Conservation (phyloP, 306 rosid genomes). For the Acmispon strigosus region DNA sequence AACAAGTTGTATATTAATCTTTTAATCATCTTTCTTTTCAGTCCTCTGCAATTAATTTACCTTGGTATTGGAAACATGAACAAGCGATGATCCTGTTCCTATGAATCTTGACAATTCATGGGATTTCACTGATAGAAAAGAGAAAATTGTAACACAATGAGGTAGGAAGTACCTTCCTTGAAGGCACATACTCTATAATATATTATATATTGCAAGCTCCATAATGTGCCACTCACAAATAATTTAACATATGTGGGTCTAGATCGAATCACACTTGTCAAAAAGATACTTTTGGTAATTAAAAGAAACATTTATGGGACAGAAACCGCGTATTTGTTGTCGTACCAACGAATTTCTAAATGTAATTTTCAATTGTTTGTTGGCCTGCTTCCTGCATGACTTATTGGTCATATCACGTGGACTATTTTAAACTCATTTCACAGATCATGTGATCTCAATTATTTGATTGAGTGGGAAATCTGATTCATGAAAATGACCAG, state of each 20-base stretch:
- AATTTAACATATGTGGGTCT: constrained; percentile 1
- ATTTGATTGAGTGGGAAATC: background rate
- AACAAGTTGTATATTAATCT: background rate
- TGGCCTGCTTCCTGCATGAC: constrained; percentile 7
- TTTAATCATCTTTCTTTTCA: too few relatives aligned
- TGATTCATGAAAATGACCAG: background rate
- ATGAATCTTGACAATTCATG: background rate
- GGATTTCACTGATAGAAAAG: background rate
- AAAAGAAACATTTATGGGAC: background rate
- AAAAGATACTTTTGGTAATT: constrained; percentile 6
- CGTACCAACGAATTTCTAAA: constrained; percentile 12
- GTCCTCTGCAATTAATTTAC: background rate
- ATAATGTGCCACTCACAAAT: background rate
- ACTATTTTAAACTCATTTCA: background rate
- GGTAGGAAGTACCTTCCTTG: constrained; percentile 8
- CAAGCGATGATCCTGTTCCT: background rate
- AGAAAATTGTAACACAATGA: too few relatives aligned
- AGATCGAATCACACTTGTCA: constrained; percentile 11
- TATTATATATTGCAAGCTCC: background rate
- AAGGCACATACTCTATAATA: background rate
- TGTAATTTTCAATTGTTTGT: background rate
- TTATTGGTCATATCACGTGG: constrained; percentile 32
- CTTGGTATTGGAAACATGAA: background rate
- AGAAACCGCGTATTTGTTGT: constrained; percentile 51
- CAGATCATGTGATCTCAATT: background rate